Base-by-base conservation (phyloP, 768 basidiomycete species). In the Termitomyces eurrhizus region DNA sequence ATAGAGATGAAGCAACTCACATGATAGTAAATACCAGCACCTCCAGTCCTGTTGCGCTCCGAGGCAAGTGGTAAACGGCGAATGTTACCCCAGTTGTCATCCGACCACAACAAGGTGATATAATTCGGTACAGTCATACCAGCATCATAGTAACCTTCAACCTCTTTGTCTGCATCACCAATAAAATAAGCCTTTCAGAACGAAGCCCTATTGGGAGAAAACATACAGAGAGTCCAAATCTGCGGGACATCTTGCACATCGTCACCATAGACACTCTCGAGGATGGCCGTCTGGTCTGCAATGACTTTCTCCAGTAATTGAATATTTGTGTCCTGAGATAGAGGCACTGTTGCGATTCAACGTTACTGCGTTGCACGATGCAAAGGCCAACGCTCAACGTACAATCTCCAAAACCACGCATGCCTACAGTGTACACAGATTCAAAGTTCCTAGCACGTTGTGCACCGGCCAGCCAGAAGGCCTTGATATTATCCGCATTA, bases 51-150 rank as follows among this genome's bases (percentile, higher is more conserved):
- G 65, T 83, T 83, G 16, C 83, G 77, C 66, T 87, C 85, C 16
- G 73, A 74, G 7, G 72, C 68, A 8, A 80, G 66, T 1, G 85
- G 85, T 64, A 82, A 83, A 24, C 88, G 81, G 39, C 86, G 83
- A 53, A 90, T 78, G 66, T 89, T 89, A 3, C 88, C 88, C 80
- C 82, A 90, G 70, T 89, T 90, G 67, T 90, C 89, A 62, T 91
- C 89, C 1, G 87, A 74, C 88, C 87, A 88, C 29, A 88, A 74
- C 2, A 88, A 72, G 4, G 80, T 84, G n/a, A 88, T 74, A 67
- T 88, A 85, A 53, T 88, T 86, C 0, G 83, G 82, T 2, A 84
- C 86, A 4, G 72, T 73, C 77, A 88, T 75, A 12, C 86, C 86
- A 55, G 82, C 76, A 62, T 86, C 83, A 64, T 85, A 89, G 67